A percentile compares a stretch with the other conserved stretches of the same genome.
Conservation (phyloP, 169 alveolate genomes). For the Cryptosporidium meleagridis region DNA sequence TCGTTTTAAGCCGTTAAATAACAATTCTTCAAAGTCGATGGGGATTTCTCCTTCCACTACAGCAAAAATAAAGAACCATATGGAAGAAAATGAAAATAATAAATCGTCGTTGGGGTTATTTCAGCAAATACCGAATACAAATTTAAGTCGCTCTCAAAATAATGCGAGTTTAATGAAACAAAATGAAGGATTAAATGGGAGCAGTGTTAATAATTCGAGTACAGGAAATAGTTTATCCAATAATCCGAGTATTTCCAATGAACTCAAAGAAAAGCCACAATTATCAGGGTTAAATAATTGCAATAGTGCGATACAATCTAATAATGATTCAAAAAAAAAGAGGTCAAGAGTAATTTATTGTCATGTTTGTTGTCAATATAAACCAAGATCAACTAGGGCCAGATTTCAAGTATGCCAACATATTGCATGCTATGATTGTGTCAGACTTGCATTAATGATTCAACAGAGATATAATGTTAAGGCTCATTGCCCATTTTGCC, state of each 20-base stretch:
- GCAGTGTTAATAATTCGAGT: not conserved
- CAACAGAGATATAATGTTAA: slow-evolving; percentile 43
- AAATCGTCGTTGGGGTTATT: not conserved
- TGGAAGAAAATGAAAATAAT: not conserved
- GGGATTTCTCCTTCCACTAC: not conserved
- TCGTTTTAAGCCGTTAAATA: not conserved
- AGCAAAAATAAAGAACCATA: not conserved
- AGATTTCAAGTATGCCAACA: slow-evolving; percentile 72
- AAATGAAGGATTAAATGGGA: not conserved
- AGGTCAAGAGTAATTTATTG: slow-evolving; percentile 68
- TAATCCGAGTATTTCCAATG: not conserved
- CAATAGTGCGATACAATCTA: not conserved
- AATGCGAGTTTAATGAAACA: not conserved
- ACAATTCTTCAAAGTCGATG: not conserved
- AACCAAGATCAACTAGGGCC: slow-evolving; percentile 73
- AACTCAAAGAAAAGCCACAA: not conserved
- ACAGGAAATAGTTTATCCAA: not conserved
- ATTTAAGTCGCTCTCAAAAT: not conserved
- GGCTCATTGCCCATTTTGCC: slow-evolving; percentile 74
- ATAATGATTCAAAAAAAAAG: slow-evolving; percentile 54
- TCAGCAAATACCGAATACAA: not conserved
- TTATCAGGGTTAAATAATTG: not conserved
- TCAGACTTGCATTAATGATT: slow-evolving; percentile 64
- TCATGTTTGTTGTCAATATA: slow-evolving; percentile 66
- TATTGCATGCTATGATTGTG: slow-evolving; percentile 73